A percentile compares a stretch with the other conserved stretches of the same genome.
phyloP scores from a whole-genome alignment of 2,329 filamentous ascomycete species.

The Penicillium sp. region DNA sequence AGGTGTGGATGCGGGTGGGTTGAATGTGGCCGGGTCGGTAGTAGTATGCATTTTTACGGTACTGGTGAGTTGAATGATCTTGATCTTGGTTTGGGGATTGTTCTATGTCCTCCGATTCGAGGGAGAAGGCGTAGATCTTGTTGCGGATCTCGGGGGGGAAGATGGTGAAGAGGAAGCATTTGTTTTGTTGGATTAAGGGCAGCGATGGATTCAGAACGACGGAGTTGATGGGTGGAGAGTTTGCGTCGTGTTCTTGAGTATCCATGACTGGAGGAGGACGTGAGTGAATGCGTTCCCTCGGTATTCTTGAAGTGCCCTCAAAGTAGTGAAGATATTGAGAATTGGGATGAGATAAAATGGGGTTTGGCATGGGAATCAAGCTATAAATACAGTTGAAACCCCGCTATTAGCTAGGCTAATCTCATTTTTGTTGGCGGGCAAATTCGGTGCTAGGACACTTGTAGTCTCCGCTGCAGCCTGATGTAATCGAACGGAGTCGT shows the following conservation, averaged over 20 bases:
- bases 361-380: not conserved
- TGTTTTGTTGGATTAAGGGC: not conserved
- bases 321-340: not conserved
- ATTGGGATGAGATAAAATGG: not conserved
- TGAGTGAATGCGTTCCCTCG: not conserved
- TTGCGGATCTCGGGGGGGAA: slow-evolving; percentile 1
- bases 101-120: not conserved
- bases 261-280: not conserved
- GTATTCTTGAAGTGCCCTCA: not conserved
- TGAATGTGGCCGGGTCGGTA: slow-evolving; percentile 39
- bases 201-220: not conserved
- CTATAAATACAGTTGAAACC: not conserved
- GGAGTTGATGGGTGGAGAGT: not conserved
- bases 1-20: slow-evolving; percentile 33
- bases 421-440: not conserved
- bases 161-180: not conserved
- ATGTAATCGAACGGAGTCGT: not conserved
- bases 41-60: slow-evolving; percentile 29
- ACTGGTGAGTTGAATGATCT: slow-evolving; percentile 5
- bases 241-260: not conserved
- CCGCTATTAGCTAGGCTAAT: not conserved
- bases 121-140: not conserved
- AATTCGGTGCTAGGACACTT: not conserved
- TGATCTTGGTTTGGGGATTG: not conserved
- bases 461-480: not conserved